Evolutionary conservation across 2,329 filamentous ascomycete species (phyloP).

Genomic region (Diaporthe longicolla): DNA sequence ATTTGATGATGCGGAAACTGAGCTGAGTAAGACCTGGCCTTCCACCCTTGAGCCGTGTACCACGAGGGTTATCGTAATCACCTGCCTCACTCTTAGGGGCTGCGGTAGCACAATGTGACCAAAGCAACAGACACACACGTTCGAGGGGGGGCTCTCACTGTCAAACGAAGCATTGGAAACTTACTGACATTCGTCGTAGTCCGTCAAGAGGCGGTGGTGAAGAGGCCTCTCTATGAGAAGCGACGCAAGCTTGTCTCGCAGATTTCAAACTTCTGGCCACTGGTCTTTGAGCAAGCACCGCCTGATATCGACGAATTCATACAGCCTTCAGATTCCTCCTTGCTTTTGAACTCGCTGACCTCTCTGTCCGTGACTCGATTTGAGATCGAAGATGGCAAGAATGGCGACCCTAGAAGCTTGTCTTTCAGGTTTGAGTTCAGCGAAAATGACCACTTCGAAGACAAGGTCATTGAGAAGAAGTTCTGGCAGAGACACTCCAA

Average conservation of each 20-base stretch:
- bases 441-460: constrained; percentile 85
- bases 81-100: neutral
- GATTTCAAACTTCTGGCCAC: constrained; percentile 94
- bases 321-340: constrained; percentile 81
- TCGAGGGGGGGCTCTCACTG: neutral
- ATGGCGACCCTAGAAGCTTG: constrained; percentile 85
- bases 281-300: constrained; percentile 90
- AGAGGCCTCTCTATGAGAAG: constrained; percentile 80
- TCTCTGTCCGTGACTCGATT: constrained; percentile 83
- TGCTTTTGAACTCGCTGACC: constrained; percentile 78
- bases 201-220: constrained; percentile 78
- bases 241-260: constrained; percentile 78
- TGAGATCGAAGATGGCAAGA: constrained; percentile 74
- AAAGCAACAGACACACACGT: neutral
- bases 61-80: neutral
- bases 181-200: constrained; percentile 62
- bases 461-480: constrained; percentile 87
- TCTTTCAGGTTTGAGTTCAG: constrained; percentile 83
- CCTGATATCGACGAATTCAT: constrained; percentile 90
- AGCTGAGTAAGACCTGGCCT: constrained; percentile 76
- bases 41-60: neutral
- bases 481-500: constrained; percentile 85
- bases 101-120: neutral
- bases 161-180: neutral
- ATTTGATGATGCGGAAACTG: constrained; percentile 85